Conservation (phyloP, 176 grass and related monocot species). For the Musa itinerans region DNA sequence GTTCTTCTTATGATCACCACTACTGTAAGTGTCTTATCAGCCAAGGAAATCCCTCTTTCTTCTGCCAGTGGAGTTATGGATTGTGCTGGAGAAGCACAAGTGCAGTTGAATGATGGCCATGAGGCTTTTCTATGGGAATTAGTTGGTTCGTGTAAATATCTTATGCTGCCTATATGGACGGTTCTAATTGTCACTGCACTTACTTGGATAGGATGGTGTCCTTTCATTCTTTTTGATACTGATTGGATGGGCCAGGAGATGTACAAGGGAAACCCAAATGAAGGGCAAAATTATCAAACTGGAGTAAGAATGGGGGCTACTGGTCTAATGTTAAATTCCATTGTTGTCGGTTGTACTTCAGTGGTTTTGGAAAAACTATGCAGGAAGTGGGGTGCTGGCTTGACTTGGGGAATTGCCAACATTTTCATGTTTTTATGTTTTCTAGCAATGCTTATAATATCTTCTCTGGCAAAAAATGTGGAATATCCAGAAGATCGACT, state of each 20-base stretch:
- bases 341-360: constrained; percentile 76
- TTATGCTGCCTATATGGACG: constrained; percentile 72
- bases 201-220: constrained; percentile 91
- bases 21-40: constrained; percentile 49
- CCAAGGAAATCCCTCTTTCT: constrained; percentile 38
- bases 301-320: constrained; percentile 87
- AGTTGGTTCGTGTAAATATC: constrained; percentile 78
- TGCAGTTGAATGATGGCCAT: constrained; percentile 25
- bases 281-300: constrained; percentile 46
- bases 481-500: constrained; percentile 47
- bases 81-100: constrained; percentile 20
- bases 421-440: constrained; percentile 89
- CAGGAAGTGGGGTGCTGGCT: constrained; percentile 82
- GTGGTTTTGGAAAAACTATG: constrained; percentile 67
- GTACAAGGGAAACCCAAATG: constrained; percentile 52
- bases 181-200: constrained; percentile 84
- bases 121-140: constrained; percentile 94
- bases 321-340: constrained; percentile 84
- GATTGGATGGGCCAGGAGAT: constrained; percentile 98
- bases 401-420: constrained; percentile 90
- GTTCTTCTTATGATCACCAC: constrained; percentile 59
- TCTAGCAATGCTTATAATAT: constrained; percentile 78
- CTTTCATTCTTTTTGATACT: constrained; percentile 86
- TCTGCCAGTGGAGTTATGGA: constrained; percentile 2
- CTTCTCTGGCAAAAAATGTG: constrained; percentile 55